Base-by-base conservation (phyloP, 2,329 filamentous ascomycete species). In the Ampelomyces quisqualis region DNA sequence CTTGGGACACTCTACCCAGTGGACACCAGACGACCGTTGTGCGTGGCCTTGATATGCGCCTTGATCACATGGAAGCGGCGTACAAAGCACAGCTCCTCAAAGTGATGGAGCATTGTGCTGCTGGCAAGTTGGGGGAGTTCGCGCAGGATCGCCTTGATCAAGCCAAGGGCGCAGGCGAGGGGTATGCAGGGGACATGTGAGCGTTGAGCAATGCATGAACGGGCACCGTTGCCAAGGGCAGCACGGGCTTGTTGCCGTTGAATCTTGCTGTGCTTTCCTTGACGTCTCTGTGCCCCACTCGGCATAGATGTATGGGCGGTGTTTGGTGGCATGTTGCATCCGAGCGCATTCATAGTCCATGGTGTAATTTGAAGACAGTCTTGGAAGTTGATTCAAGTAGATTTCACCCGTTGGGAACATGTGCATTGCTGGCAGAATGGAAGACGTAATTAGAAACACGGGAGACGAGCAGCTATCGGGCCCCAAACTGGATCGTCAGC, bases 401-500 rank as follows among this genome's bases (percentile, higher is more conserved):
- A n/a, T n/a, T n/a, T n/a, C n/a, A n/a, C n/a, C n/a, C n/a, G n/a
- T n/a, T n/a, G n/a, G n/a, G n/a, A n/a, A n/a, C n/a, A n/a, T n/a
- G n/a, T n/a, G n/a, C 10, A 23, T 23, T 8, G 14, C 40, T 4
- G 27, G 23, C n/a, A n/a, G n/a, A n/a, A n/a, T n/a, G n/a, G n/a
- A n/a, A n/a, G n/a, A n/a, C n/a, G n/a, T n/a, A n/a, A n/a, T n/a
- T n/a, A n/a, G n/a, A n/a, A n/a, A n/a, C n/a, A n/a, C n/a, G n/a
- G n/a, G n/a, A n/a, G n/a, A n/a, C n/a, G n/a, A 35, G 40, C 34
- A 28, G 33, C 44, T 46, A 61, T 46, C 32, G 50, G 40, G 36
- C 60, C 38, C 67, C 67, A 32, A 69, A 70, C 21, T 67, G 63
- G 33, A 68, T 58, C 10, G 65, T 70, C 43, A 70, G 56, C 15